Base-by-base conservation (phyloP, 1,284 basidiomycete species). In the Garcileccinum viscosum region DNA sequence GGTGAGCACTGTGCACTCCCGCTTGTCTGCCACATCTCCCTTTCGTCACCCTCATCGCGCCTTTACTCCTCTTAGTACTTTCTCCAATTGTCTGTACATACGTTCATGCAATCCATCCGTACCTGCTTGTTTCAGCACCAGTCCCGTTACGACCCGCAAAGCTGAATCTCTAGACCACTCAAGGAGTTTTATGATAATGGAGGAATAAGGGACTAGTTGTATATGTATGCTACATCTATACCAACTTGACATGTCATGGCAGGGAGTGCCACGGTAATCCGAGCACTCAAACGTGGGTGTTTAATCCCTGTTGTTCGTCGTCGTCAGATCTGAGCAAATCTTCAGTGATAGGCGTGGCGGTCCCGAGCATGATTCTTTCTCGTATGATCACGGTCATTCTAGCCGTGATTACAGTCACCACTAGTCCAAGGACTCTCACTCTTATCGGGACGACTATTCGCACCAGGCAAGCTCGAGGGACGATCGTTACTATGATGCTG, bases 181-280 rank as follows among this genome's bases (percentile, higher is more conserved):
- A 56, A 3, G 15, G 22, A 50, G 47, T 35, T 42, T 60, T 56
- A 35, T 27, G 17, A 40, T 60, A 64, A 40, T n/a, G 50, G 62
- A 32, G 11, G 61, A 62, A 78, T 75, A 70, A 65, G 58, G 62
- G 58, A n/a, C n/a, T n/a, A 64, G 38, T 62, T 71, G 71, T n/a
- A n/a, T n/a, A n/a, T 67, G 47, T 70, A 73, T 75, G 69, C 72
- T 73, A 73, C 72, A 73, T 59, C 47, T 75, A 67, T 50, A 53
- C 62, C 68, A 33, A 64, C 53, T 66, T 72, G 42, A 73, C 61
- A 12, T 24, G 62, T 5, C 15, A 44, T 53, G 42, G 62, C 60
- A 94, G 93, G 77, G 93, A 95, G 80, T 95, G 93, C 73, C 90
- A 91, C n/a, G n/a, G n/a, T 24, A 90, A 88, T 75, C 85, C 86